phyloP scores from a whole-genome alignment of 2,329 filamentous ascomycete species.

The Malbranchea zuffiana region DNA sequence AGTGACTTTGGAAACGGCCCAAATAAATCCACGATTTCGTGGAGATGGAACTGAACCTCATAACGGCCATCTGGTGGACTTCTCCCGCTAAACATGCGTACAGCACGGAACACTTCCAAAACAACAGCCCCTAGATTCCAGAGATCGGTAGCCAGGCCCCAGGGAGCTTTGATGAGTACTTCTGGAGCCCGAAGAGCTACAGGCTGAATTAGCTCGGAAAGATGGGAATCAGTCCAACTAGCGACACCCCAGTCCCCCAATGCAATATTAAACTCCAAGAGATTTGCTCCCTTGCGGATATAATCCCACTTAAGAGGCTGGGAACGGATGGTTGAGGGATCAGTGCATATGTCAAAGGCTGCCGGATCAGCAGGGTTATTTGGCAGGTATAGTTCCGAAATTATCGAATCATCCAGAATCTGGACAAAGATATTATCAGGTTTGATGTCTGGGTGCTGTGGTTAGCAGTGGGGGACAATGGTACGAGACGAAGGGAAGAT shows the following conservation, averaged over 20 bases:
- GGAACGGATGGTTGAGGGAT: constrained; percentile 5
- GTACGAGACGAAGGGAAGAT: not conserved
- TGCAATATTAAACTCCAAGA: constrained; percentile 14
- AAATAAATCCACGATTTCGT: constrained; percentile 12
- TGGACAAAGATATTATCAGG: constrained; percentile 20
- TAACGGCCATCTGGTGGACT: constrained; percentile 6
- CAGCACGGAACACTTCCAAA: constrained; percentile 14
- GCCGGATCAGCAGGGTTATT: constrained; percentile 7
- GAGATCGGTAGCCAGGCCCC: constrained; percentile 20
- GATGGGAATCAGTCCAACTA: constrained; percentile 17
- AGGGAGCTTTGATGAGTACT: constrained; percentile 19
- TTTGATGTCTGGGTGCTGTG: constrained; percentile 16
- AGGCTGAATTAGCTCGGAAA: constrained; percentile 19
- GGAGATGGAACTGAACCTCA: constrained; percentile 12
- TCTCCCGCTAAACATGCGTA: constrained; percentile 12
- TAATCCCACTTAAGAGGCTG: constrained; percentile 11
- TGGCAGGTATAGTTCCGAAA: constrained; percentile 12
- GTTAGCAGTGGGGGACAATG: not conserved
- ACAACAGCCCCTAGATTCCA: constrained; percentile 20
- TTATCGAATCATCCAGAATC: constrained; percentile 10
- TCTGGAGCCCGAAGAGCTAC: constrained; percentile 22
- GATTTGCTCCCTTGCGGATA: constrained; percentile 8
- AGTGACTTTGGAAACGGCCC: constrained; percentile 11
- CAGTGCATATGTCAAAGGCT: constrained; percentile 5
- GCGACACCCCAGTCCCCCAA: constrained; percentile 21